Evolutionary conservation across 2,329 filamentous ascomycete species (phyloP).

Genomic region (Emmonsiellopsis sp.): DNA sequence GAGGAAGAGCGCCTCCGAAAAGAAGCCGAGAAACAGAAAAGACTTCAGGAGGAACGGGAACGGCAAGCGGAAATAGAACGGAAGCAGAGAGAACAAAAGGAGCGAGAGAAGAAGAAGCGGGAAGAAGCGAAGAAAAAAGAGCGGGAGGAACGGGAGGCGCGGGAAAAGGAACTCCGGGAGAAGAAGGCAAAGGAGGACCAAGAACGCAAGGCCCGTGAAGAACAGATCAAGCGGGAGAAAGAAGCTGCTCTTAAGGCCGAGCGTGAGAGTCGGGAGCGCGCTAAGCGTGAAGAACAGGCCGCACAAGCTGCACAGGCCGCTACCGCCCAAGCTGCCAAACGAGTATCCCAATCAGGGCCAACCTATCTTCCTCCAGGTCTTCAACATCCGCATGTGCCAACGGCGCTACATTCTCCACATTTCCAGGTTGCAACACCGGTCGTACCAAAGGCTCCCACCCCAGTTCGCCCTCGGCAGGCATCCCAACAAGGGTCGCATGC

Average conservation of each 20-base stretch:
- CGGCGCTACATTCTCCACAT: conserved; percentile 64
- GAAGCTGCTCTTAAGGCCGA: conserved; percentile 42
- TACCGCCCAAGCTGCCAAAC: conserved; percentile 31
- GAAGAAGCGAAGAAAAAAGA: conserved; percentile 69
- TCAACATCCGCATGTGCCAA: conserved; percentile 43
- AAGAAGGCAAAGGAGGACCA: conserved; percentile 54
- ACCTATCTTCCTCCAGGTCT: conserved; percentile 47
- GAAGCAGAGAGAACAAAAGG: conserved; percentile 70
- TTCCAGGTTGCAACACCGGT: conserved; percentile 70
- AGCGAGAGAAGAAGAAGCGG: conserved; percentile 68
- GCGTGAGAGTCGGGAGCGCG: conserved; percentile 41
- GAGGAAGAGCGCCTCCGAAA: conserved; percentile 81
- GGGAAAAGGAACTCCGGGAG: conserved; percentile 68
- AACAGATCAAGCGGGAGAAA: conserved; percentile 44
- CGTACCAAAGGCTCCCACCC: conserved; percentile 72
- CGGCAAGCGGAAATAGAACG: conserved; percentile 77
- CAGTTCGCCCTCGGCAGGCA: conserved; percentile 63
- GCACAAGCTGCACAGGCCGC: conserved; percentile 8
- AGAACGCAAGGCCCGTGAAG: conserved; percentile 44
- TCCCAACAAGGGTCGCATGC: conserved; percentile 70
- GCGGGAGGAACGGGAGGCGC: conserved; percentile 49
- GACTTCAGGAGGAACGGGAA: conserved; percentile 75
- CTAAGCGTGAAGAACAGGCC: conserved; percentile 34
- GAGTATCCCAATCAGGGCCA: conserved; percentile 51
- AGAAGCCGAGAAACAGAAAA: conserved; percentile 73